Evolutionary conservation across 352 stramenopile genomes (phyloP).

Genomic region (Phytophthora kernoviae): DNA sequence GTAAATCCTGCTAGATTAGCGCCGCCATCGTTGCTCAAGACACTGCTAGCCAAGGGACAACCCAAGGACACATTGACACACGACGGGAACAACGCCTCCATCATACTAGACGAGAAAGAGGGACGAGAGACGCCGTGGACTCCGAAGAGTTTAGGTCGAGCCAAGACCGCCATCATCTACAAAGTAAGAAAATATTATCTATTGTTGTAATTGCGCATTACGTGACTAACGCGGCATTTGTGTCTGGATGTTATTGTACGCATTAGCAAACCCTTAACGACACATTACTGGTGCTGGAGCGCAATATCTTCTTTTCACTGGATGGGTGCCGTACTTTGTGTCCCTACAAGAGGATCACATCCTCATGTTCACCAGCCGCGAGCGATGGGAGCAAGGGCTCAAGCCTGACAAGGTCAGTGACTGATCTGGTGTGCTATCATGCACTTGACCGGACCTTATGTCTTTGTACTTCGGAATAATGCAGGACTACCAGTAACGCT

Average conservation of each 20-base stretch:
- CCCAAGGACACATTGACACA: slow-evolving; percentile 52
- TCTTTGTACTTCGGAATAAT: neutral
- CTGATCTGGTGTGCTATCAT: neutral
- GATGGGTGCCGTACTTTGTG: slow-evolving; percentile 84
- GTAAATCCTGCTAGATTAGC: neutral
- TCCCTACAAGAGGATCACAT: slow-evolving; percentile 83
- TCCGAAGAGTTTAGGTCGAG: slow-evolving; percentile 80
- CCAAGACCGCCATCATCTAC: slow-evolving; percentile 88
- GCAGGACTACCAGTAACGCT: neutral
- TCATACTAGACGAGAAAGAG: slow-evolving; percentile 58
- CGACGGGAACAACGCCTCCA: slow-evolving; percentile 83
- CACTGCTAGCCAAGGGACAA: slow-evolving; percentile 35
- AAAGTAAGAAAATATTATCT: slow-evolving; percentile 44
- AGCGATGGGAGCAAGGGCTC: slow-evolving; percentile 84
- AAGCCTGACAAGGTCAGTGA: slow-evolving; percentile 73
- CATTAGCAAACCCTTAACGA: slow-evolving; percentile 90
- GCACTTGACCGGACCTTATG: neutral
- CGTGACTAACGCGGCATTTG: neutral
- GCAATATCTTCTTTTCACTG: slow-evolving; percentile 87
- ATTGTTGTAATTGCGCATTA: neutral
- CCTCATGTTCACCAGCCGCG: slow-evolving; percentile 76
- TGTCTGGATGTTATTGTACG: neutral
- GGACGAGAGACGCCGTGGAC: slow-evolving; percentile 73
- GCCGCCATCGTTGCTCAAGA: slow-evolving; percentile 44
- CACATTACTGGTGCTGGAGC: slow-evolving; percentile 76